Evolutionary conservation across 805 yeast genomes (phyloP).

Genomic region (Zygosaccharomyces bisporus): DNA sequence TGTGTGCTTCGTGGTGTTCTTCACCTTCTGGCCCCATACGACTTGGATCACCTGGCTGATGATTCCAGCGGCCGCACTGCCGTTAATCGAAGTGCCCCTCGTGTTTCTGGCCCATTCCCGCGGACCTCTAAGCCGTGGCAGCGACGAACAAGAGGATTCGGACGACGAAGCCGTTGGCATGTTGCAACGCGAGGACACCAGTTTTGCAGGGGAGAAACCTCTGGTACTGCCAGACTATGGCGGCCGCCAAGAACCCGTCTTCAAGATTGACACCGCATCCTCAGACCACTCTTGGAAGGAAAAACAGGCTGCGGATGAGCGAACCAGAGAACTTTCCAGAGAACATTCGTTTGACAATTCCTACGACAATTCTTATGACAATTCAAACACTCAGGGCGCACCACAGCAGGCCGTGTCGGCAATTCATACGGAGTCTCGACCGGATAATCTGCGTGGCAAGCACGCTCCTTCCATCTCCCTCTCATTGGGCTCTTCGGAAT

Average conservation of each 20-base stretch:
- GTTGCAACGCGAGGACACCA: slow-evolving; percentile 9
- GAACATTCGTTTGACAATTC: slow-evolving; percentile 4
- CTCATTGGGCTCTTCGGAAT: slow-evolving; percentile 25
- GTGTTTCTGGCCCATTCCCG: slow-evolving; percentile 40
- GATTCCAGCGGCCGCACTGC: slow-evolving; percentile 60
- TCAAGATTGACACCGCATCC: slow-evolving; percentile 13
- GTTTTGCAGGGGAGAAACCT: slow-evolving; percentile 12
- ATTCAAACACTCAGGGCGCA: neutral
- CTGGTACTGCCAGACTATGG: slow-evolving; percentile 12
- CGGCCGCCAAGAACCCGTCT: slow-evolving; percentile 12
- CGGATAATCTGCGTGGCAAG: neutral
- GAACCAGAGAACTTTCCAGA: slow-evolving; percentile 5
- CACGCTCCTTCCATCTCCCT: slow-evolving; percentile 13
- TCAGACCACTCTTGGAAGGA: slow-evolving; percentile 13
- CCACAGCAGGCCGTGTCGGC: slow-evolving; percentile 2
- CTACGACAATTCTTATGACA: slow-evolving; percentile 2
- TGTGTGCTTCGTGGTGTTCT: slow-evolving; percentile 49
- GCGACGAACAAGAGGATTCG: slow-evolving; percentile 14
- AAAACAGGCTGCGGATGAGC: neutral
- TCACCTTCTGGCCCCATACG: slow-evolving; percentile 61
- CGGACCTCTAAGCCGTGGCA: slow-evolving; percentile 17
- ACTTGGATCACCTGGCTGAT: slow-evolving; percentile 72
- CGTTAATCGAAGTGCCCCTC: slow-evolving; percentile 49
- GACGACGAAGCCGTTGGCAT: slow-evolving; percentile 22
- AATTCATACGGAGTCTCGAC: slow-evolving; percentile 1